Base-by-base conservation (phyloP, 495 filamentous ascomycete genomes). In the Lasiosphaeriaceae sp. region DNA sequence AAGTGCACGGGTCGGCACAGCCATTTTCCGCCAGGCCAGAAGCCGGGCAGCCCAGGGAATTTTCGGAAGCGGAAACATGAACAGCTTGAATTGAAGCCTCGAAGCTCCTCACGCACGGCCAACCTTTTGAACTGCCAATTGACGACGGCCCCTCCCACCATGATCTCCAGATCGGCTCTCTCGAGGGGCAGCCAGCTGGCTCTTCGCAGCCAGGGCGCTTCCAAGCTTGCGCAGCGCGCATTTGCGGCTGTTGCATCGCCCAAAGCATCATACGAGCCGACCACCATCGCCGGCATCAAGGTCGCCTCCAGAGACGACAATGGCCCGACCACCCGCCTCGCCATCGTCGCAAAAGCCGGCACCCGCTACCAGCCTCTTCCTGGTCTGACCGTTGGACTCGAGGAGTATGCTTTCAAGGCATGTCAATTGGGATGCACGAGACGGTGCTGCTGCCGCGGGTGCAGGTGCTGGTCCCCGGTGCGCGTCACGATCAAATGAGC, bases 401-500 rank as follows among this genome's bases (percentile, higher is more conserved):
- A 94, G 76, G 85, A 89, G 68, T 97, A 90, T 75, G 92, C 94
- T 55, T 99, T 96, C 87, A 93, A 94, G 88, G 94, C 94, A 71
- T 57, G 85, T 79, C 39, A 22, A 54, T 52, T 53, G 20, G 9
- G 47, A 21, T 3, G 16, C 29, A 19, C 6, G 11, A 31, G 29
- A 34, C 49, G 11, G 26, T 14, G 26, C 22, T 21, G 41, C n/a
- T 24, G 2, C 41, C 31, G 26, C 24, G 34, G 22, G 19, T 37
- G 43, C 17, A 31, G 45, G 26, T 20, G 55, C 29, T 5, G 26
- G 51, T 52, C 14, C n/a, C 34, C 51, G 60, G 39, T 56, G 61
- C 60, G 43, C 50, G 54, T 60, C 54, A 47, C 21, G 49, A 56
- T 46, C 35, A 35, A 35, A 62, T 80, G 77, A 80, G 77, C 75